A percentile compares a stretch with the other conserved stretches of the same genome.
phyloP scores from a whole-genome alignment of 306 rosid species.

The Acacia crassicarpa region DNA sequence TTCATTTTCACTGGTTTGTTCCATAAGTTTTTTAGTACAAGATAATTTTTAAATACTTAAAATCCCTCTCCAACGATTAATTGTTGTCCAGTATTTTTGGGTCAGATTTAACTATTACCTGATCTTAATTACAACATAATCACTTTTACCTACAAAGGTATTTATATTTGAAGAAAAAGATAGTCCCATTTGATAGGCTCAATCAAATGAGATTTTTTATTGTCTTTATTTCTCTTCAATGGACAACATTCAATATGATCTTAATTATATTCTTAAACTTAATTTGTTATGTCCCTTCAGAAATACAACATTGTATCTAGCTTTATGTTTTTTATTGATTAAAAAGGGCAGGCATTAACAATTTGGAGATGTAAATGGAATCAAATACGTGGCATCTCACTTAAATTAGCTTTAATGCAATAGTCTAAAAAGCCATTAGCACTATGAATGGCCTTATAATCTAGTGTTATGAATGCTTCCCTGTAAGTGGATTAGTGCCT shows the following conservation, averaged over 20 bases:
- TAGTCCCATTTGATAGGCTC: neutral
- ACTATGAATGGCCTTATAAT: too few species aligned
- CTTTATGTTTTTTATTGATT: too few species aligned
- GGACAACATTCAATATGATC: neutral
- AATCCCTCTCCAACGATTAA: neutral
- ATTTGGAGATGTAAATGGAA: too few species aligned
- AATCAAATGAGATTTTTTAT: neutral
- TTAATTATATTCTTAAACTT: neutral
- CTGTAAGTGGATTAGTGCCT: too few species aligned
- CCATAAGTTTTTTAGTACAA: neutral
- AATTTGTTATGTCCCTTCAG: neutral
- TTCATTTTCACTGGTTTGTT: constrained; percentile 5
- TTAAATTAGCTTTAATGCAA: too few species aligned
- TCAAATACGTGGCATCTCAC: too few species aligned
- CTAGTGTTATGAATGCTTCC: too few species aligned
- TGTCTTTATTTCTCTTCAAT: neutral
- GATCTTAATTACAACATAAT: neutral
- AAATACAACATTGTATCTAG: neutral
- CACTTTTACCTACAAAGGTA: neutral
- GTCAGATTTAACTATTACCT: neutral
- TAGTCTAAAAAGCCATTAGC: too few species aligned
- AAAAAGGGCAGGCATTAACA: too few species aligned
- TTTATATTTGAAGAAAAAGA: neutral
- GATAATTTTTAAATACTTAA: neutral
- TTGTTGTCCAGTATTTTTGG: neutral